Conservation (phyloP, 2,329 filamentous ascomycete species). For the Aureobasidium sp. region DNA sequence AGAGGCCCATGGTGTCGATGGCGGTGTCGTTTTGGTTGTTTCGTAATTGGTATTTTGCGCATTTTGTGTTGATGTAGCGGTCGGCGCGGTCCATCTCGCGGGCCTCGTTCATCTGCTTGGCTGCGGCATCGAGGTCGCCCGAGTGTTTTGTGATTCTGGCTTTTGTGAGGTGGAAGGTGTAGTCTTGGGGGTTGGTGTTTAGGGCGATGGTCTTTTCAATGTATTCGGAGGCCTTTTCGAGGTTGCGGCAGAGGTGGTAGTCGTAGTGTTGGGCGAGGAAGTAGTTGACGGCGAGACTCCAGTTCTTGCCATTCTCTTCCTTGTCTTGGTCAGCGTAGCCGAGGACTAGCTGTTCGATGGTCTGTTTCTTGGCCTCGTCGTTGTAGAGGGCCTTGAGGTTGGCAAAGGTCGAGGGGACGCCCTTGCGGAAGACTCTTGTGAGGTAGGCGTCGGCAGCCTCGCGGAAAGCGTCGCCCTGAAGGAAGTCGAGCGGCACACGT, state of each 20-base stretch:
- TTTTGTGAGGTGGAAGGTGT: conserved; percentile 89
- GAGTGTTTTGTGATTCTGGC: conserved; percentile 90
- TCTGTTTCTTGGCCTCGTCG: conserved; percentile 68
- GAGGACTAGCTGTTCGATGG: conserved; percentile 67
- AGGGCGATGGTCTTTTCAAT: conserved; percentile 78
- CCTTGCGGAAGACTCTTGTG: conserved; percentile 78
- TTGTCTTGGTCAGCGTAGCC: conserved; percentile 58
- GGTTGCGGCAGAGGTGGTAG: conserved; percentile 78
- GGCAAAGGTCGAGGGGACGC: conserved; percentile 90
- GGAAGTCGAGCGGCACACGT: conserved; percentile 82
- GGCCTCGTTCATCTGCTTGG: conserved; percentile 82
- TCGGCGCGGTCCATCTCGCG: conserved; percentile 81
- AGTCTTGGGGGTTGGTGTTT: conserved; percentile 76
- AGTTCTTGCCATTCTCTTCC: conserved; percentile 49
- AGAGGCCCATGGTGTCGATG: conserved; percentile 82
- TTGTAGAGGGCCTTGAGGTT: conserved; percentile 92
- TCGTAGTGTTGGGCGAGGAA: conserved; percentile 97
- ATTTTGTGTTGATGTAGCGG: conserved; percentile 96
- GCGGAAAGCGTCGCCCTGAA: conserved; percentile 75
- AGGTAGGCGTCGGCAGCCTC: conserved; percentile 73
- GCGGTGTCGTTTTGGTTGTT: conserved; percentile 86
- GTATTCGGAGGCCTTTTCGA: conserved; percentile 72
- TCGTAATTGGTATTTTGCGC: conserved; percentile 90
- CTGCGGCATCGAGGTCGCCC: conserved; percentile 71
- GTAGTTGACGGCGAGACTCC: conserved; percentile 75